A percentile compares a stretch with the other conserved stretches of the same genome.
Evolutionary conservation across 805 yeast genomes (phyloP).

Genomic region (Candida dendrica): DNA sequence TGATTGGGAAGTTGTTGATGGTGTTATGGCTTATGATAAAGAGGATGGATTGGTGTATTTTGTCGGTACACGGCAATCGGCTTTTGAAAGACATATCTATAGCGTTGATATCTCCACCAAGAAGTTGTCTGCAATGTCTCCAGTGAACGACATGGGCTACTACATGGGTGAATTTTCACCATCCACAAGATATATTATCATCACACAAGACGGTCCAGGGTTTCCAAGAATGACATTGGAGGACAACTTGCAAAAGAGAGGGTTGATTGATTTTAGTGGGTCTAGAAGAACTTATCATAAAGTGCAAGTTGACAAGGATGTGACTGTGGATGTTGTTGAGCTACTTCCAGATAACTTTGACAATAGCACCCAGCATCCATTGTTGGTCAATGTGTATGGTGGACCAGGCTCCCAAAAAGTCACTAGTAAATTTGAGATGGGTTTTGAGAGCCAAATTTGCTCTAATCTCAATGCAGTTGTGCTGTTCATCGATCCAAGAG

Average conservation of each 20-base stretch:
- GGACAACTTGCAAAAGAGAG: constrained; percentile 7
- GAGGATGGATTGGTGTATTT: constrained; percentile 45
- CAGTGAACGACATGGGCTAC: constrained; percentile 32
- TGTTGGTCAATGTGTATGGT: constrained; percentile 65
- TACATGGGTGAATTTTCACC: constrained; percentile 48
- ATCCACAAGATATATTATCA: constrained; percentile 45
- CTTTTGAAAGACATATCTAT: constrained; percentile 48
- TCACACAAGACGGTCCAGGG: constrained; percentile 23
- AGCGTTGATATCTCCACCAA: constrained; percentile 32
- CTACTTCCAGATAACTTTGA: constrained; percentile 54
- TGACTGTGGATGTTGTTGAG: constrained; percentile 46
- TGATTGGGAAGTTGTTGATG: constrained; percentile 44
- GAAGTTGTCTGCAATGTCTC: constrained; percentile 20
- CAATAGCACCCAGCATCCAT: constrained; percentile 43
- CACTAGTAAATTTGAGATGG: constrained; percentile 36
- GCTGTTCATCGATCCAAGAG: constrained; percentile 69
- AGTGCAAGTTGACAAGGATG: constrained; percentile 13
- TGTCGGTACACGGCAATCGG: constrained; percentile 46
- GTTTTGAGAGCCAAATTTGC: constrained; percentile 53
- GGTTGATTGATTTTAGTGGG: constrained; percentile 13
- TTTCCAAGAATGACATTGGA: constrained; percentile 11
- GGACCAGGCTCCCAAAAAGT: constrained; percentile 75
- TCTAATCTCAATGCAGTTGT: constrained; percentile 55
- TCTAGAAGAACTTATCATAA: constrained; percentile 13
- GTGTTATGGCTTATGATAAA: constrained; percentile 39